phyloP scores from a whole-genome alignment of 345 rosid genomes.

The Corymbia maculata region DNA sequence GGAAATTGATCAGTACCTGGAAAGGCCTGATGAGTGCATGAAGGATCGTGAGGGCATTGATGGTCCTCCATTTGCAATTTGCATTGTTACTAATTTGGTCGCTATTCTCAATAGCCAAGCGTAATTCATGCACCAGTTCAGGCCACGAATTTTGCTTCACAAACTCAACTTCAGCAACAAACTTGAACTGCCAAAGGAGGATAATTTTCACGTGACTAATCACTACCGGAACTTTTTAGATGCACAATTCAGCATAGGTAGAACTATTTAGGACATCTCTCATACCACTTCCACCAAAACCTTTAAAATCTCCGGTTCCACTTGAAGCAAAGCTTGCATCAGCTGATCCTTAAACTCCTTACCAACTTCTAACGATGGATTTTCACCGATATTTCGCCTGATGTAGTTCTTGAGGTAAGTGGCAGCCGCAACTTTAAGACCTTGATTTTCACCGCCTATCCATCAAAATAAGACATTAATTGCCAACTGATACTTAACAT shows the following conservation, averaged over 20 bases:
- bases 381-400: constrained; percentile 30
- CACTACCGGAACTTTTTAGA: neutral
- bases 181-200: constrained; percentile 42
- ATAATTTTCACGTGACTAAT: neutral
- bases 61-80: constrained; percentile 37
- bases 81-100: constrained; percentile 21
- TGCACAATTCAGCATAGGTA: neutral
- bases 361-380: constrained; percentile 26
- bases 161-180: constrained; percentile 50
- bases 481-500: neutral
- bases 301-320: constrained; percentile 57
- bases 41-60: constrained; percentile 53
- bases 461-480: neutral
- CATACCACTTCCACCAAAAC: constrained; percentile 71
- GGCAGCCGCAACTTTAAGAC: constrained; percentile 71
- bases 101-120: constrained; percentile 52
- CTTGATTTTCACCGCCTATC: constrained; percentile 49
- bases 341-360: constrained; percentile 75
- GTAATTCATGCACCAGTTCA: constrained; percentile 58
- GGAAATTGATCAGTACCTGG: constrained; percentile 34
- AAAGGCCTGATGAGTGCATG: constrained; percentile 72
- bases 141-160: constrained; percentile 72
- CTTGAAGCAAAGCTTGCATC: constrained; percentile 48
- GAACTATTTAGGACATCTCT: neutral
- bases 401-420: constrained; percentile 65